phyloP scores from a whole-genome alignment of 139 green algal genomes.

The Pseudopediastrum boryanum region DNA sequence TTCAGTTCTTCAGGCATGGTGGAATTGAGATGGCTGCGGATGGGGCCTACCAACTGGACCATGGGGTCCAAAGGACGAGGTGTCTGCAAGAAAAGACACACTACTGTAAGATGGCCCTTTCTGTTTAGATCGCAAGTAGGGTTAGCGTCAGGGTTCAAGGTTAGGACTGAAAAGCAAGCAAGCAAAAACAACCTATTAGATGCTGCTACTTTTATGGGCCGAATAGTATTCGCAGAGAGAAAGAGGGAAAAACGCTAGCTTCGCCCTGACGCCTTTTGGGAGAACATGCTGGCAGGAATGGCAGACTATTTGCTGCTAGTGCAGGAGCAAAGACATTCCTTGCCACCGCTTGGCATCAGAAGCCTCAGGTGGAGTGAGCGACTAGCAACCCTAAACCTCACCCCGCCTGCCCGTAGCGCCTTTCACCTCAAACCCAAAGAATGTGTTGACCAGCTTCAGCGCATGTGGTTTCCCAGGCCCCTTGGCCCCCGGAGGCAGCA shows the following conservation, averaged over 20 bases:
- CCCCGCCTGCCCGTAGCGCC: too few species aligned
- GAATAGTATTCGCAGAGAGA: not conserved
- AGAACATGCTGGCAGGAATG: too few species aligned
- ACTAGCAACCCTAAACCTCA: not conserved
- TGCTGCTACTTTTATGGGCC: not conserved
- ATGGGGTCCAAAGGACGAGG: conserved; percentile 8
- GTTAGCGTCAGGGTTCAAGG: not conserved
- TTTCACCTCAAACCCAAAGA: conserved; percentile 39
- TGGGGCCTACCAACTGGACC: conserved; percentile 20
- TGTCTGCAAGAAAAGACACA: not conserved
- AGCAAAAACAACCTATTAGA: not conserved
- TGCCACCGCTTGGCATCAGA: not conserved
- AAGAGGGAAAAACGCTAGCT: not conserved
- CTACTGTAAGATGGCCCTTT: not conserved
- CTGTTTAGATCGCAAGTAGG: not conserved
- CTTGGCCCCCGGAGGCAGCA: not conserved
- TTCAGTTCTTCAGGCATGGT: conserved; percentile 15
- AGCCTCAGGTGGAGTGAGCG: not conserved
- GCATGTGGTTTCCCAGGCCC: not conserved
- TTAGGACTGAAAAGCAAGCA: not conserved
- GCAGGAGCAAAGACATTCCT: not conserved
- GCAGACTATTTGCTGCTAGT: not conserved
- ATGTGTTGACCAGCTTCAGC: conserved; percentile 35
- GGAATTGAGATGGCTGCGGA: conserved; percentile 5
- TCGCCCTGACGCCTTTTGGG: too few species aligned